A percentile compares a stretch with the other conserved stretches of the same genome.
Evolutionary conservation across 306 rosid genomes (phyloP).

Genomic region (Echinosophora koreensis): DNA sequence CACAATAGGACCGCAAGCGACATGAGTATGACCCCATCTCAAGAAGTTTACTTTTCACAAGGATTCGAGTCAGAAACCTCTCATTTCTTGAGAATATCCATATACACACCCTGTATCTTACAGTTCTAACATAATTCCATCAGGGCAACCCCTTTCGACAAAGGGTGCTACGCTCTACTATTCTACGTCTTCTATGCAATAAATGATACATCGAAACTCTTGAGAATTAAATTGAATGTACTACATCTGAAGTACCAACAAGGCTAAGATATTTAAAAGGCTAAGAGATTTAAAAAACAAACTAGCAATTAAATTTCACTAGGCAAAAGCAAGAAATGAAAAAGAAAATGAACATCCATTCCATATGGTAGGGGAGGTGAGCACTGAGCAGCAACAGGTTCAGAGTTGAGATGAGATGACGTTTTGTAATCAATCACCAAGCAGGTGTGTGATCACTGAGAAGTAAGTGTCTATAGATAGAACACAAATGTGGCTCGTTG

Average conservation of each 20-base stretch:
- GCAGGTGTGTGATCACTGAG: neutral
- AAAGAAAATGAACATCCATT: neutral
- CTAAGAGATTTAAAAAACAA: neutral
- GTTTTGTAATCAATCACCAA: neutral
- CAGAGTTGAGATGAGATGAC: neutral
- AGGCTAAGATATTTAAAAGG: neutral
- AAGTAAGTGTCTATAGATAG: neutral
- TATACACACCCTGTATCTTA: no score
- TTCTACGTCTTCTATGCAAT: neutral
- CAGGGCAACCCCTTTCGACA: no score
- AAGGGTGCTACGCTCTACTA: no score
- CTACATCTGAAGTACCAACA: constrained; percentile 24
- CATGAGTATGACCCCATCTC: no score
- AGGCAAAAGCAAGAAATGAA: constrained; percentile 7
- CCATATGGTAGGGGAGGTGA: neutral
- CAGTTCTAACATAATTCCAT: no score
- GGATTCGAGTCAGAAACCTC: no score
- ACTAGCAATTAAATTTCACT: neutral
- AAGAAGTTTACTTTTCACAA: no score
- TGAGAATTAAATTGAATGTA: neutral
- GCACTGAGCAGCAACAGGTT: constrained; percentile 44
- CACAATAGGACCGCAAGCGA: no score
- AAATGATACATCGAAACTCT: neutral
- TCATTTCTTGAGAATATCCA: no score
- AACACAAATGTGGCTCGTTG: constrained; percentile 47